Evolutionary conservation across 805 yeast species (phyloP).

Genomic region (Brettanomyces nanus): DNA sequence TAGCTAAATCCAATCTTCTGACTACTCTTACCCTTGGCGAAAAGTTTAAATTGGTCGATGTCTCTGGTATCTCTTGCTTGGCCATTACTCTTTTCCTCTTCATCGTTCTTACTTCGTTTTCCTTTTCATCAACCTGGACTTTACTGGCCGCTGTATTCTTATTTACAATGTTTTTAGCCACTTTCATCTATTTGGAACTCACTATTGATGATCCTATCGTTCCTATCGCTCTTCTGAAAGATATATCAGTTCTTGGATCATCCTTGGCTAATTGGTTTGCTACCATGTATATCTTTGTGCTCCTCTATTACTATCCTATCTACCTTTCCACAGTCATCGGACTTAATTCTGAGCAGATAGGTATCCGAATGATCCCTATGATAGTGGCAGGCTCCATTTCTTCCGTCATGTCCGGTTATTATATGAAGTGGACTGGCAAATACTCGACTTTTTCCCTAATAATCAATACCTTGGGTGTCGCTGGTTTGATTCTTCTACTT

Average conservation of each 20-base stretch:
- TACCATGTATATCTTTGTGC: conserved; percentile 38
- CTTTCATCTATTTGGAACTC: conserved; percentile 17
- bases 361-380: conserved; percentile 51
- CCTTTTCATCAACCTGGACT: conserved; percentile 36
- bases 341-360: conserved; percentile 48
- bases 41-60: conserved; percentile 49
- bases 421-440: conserved; percentile 56
- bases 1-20: neutral
- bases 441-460: conserved; percentile 40
- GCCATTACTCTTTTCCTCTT: conserved; percentile 25
- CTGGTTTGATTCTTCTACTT: conserved; percentile 31
- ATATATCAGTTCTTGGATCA: conserved; percentile 55
- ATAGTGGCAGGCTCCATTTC: conserved; percentile 52
- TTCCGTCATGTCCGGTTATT: conserved; percentile 54
- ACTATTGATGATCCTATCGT: conserved; percentile 44
- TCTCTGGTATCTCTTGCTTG: conserved; percentile 29
- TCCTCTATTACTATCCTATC: conserved; percentile 54
- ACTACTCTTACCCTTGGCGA: conserved; percentile 29
- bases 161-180: conserved; percentile 5
- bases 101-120: conserved; percentile 29
- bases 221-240: conserved; percentile 46
- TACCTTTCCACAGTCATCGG: conserved; percentile 49
- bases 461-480: conserved; percentile 33
- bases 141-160: conserved; percentile 24
- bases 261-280: conserved; percentile 57